Base-by-base conservation (phyloP, 2,329 filamentous ascomycete species). In the Colletotrichum theobromicola region DNA sequence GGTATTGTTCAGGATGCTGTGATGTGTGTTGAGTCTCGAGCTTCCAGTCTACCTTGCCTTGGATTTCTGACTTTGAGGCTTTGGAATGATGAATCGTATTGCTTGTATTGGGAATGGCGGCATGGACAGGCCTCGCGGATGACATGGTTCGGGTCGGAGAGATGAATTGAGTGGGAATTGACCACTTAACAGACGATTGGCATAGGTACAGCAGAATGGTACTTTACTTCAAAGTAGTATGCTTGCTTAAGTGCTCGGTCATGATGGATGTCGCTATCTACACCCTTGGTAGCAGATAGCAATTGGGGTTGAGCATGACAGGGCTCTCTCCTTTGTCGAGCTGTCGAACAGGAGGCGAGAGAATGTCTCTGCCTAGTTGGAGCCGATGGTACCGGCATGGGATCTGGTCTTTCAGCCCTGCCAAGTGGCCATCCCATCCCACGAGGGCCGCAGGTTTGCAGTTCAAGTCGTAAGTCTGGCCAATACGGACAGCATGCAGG, bases 351-450 rank as follows among this genome's bases (percentile, higher is more conserved):
- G 58, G 24, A 50, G 32, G 24, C 9, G 7, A 61, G 53, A 74
- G 60, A 74, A 74, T 70, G 13, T 74, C 53, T 65, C 71, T 74
- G 71, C 71, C 67, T 74, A n/a, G 58, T 18, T 28, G 24, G 18
- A 16, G 46, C 16, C 28, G 21, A 37, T 53, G 21, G 5, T 15
- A 10, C 13, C n/a, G 26, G 28, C 8, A 57, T 8, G 50, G 65
- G 65, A 30, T 58, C 15, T 16, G 4, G 30, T 26, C n/a, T 46
- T 66, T 42, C 32, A 58, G 65, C 65, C 65, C 50, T 42, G 65
- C n/a, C 1, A 32, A 42, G 35, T 24, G 37, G 18, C 5, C 37
- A n/a, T n/a, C 24, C 13, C 1, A 16, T 42, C 10, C 30, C 60
- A 37, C 21, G 21, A 37, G 35, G 18, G 60, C 30, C 28, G 62